Evolutionary conservation across 176 grass and related monocot species (phyloP).

Genomic region (Carex myosuroides): DNA sequence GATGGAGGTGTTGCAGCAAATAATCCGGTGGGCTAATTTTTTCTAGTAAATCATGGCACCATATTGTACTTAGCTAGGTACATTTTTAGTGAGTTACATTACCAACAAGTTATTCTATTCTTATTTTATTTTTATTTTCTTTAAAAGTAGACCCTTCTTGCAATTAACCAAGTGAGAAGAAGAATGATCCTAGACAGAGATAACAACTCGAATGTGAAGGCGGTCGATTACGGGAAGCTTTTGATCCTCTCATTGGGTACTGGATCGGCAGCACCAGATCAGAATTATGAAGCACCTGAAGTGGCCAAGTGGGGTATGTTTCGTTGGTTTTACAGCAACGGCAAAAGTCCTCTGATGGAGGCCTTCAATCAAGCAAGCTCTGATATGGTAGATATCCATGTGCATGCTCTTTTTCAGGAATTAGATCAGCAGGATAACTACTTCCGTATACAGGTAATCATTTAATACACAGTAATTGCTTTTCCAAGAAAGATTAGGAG

Average conservation of each 20-base stretch:
- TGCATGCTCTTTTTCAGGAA: constrained; percentile 43
- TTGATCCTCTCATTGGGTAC: constrained; percentile 57
- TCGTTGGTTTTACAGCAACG: constrained; percentile 48
- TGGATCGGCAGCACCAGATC: constrained; percentile 29
- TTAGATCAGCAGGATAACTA: constrained; percentile 38
- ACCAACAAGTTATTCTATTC: not conserved
- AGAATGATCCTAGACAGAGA: constrained; percentile 27
- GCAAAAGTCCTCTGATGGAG: constrained; percentile 53
- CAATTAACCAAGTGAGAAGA: constrained; percentile 52
- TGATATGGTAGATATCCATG: constrained; percentile 72
- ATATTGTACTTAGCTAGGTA: too few species aligned
- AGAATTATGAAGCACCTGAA: constrained; percentile 27
- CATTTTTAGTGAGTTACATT: too few species aligned
- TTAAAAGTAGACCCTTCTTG: constrained; percentile 36
- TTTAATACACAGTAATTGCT: not conserved
- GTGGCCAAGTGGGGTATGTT: constrained; percentile 51
- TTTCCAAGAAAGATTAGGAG: not conserved
- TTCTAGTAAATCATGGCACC: too few species aligned
- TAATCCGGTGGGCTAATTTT: constrained; percentile 33
- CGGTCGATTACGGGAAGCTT: constrained; percentile 34
- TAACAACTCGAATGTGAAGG: constrained; percentile 7
- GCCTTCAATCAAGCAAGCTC: constrained; percentile 53
- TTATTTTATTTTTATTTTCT: not conserved
- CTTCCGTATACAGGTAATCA: constrained; percentile 53
- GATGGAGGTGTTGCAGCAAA: constrained; percentile 64